These are phyloP conservation scores for Umbilicus rupestris DNA, from an alignment of 164 flowering plant genomes.

Conservation along the genomic window DNA sequence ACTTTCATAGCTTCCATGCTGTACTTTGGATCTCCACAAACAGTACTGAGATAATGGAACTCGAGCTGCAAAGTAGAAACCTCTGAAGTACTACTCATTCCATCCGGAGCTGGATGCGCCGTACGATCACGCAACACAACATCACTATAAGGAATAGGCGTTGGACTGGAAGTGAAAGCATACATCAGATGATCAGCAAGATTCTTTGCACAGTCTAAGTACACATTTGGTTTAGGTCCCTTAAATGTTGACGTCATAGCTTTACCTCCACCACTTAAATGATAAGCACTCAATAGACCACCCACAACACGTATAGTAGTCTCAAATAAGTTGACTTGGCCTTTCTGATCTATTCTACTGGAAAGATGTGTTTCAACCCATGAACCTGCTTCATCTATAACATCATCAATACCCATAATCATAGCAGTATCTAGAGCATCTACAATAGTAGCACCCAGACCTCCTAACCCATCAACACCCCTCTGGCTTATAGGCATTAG, in stretches of 20 bases:
- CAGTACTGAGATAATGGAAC: slow-evolving; percentile 75
- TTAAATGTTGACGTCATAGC: slow-evolving; percentile 24
- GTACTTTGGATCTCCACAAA: slow-evolving; percentile 83
- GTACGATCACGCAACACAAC: slow-evolving; percentile 66
- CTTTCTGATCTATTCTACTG: slow-evolving; percentile 57
- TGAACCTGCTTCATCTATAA: slow-evolving; percentile 71
- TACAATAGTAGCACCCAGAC: slow-evolving; percentile 86
- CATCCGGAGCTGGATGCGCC: slow-evolving; percentile 90
- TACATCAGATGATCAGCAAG: slow-evolving; percentile 75
- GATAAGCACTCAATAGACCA: slow-evolving; percentile 95
- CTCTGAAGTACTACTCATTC: slow-evolving; percentile 87
- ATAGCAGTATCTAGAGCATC: slow-evolving; percentile 95
- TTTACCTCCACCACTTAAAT: slow-evolving; percentile 63
- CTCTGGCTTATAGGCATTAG: slow-evolving; percentile 72
- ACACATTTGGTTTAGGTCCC: slow-evolving; percentile 68
- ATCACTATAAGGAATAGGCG: slow-evolving; percentile 83
- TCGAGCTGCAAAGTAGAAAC: slow-evolving; percentile 93
- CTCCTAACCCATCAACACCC: slow-evolving; percentile 89
- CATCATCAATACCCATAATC: slow-evolving; percentile 80
- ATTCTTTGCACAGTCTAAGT: slow-evolving; percentile 61
- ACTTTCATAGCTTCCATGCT: slow-evolving; percentile 81
- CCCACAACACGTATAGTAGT: slow-evolving; percentile 96
- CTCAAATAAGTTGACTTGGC: slow-evolving; percentile 93
- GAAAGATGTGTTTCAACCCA: slow-evolving; percentile 77
- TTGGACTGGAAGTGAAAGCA: slow-evolving; percentile 91